phyloP scores from a whole-genome alignment of 2,329 filamentous ascomycete genomes.

The Colletotrichum horii region DNA sequence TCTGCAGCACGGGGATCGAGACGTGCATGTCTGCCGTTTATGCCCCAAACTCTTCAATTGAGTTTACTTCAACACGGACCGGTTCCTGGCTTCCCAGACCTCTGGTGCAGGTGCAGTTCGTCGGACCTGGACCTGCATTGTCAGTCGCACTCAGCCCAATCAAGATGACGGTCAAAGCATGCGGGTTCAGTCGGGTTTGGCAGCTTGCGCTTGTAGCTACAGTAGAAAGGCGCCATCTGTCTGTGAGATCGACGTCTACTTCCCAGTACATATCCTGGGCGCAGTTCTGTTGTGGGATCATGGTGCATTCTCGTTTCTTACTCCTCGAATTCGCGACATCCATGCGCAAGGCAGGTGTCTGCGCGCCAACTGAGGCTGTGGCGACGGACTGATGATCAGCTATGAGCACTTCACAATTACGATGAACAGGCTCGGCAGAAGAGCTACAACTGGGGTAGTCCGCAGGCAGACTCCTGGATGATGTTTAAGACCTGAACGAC shows the following conservation, averaged over 20 bases:
- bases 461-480: neutral
- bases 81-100: neutral
- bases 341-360: neutral
- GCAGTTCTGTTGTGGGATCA: neutral
- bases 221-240: neutral
- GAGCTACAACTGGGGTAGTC: neutral
- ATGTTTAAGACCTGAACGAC: neutral
- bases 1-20: neutral
- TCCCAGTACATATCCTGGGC: neutral
- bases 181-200: neutral
- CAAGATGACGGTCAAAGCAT: slow-evolving; percentile 6
- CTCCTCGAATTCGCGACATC: neutral
- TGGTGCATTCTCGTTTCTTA: neutral
- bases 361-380: neutral
- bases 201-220: neutral
- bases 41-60: neutral
- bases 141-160: neutral
- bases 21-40: neutral
- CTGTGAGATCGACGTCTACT: neutral
- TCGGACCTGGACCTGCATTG: neutral
- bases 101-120: neutral
- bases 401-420: neutral
- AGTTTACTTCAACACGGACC: neutral
- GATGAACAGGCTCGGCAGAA: neutral
- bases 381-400: neutral